Conservation (phyloP, 1,139 yeast species). For the Taiozyma sp. region DNA sequence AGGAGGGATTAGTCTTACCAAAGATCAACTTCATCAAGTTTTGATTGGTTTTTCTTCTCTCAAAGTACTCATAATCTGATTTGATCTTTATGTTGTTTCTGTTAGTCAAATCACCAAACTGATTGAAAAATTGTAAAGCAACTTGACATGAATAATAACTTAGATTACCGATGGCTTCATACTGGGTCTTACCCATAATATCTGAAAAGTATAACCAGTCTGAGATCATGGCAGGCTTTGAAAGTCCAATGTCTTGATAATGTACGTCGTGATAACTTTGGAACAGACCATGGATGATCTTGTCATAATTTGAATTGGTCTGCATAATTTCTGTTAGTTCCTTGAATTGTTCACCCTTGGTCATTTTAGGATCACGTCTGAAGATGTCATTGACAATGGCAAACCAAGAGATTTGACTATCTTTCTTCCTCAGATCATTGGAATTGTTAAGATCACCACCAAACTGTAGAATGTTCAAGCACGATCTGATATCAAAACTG, state of each 20-base stretch:
- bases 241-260: conserved; percentile 59
- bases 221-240: conserved; percentile 58
- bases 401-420: conserved; percentile 55
- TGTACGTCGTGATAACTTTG: conserved; percentile 49
- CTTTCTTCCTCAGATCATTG: conserved; percentile 36
- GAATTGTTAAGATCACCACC: conserved; percentile 22
- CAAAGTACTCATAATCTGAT: conserved; percentile 38
- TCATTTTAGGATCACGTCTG: conserved; percentile 39
- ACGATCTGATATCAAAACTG: conserved; percentile 82
- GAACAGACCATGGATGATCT: conserved; percentile 69
- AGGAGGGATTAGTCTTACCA: conserved; percentile 12
- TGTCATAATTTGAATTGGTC: conserved; percentile 49
- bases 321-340: conserved; percentile 40
- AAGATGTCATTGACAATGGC: conserved; percentile 49
- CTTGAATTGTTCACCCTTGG: conserved; percentile 41
- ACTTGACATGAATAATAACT: conserved; percentile 51
- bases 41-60: conserved; percentile 12
- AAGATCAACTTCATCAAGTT: conserved; percentile 10
- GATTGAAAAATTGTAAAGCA: conserved; percentile 56
- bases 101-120: conserved; percentile 57
- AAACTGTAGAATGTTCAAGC: conserved; percentile 81
- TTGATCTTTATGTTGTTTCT: conserved; percentile 29
- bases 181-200: conserved; percentile 36
- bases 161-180: conserved; percentile 44
- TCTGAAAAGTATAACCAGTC: conserved; percentile 82